These are phyloP conservation scores for Alternaria ventricosa DNA, from an alignment of 2,329 filamentous ascomycete species.

Conservation along the genomic window DNA sequence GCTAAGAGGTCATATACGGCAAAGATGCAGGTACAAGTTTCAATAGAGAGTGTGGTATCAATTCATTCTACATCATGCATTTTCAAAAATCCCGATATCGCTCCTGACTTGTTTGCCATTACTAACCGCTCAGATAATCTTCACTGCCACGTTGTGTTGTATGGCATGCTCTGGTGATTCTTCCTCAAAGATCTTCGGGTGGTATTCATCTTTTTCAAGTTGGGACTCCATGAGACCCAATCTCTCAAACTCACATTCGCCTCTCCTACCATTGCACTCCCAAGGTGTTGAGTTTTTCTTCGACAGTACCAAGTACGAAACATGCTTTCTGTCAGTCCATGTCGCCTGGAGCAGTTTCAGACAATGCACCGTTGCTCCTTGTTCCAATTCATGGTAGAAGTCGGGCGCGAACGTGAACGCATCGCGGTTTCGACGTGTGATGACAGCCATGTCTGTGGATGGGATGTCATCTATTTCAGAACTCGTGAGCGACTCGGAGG, in stretches of 20 bases:
- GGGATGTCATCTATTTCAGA: too few relatives aligned
- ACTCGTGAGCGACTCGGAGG: too few relatives aligned
- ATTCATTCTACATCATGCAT: background rate
- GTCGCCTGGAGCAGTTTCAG: background rate
- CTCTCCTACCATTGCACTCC: background rate
- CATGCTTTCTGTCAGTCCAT: background rate
- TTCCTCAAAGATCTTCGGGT: background rate
- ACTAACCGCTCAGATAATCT: background rate
- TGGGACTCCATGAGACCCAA: background rate
- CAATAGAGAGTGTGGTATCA: too few relatives aligned
- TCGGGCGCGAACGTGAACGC: background rate
- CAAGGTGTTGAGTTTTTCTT: background rate
- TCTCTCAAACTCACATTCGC: background rate
- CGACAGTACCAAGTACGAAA: background rate
- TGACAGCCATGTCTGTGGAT: background rate
- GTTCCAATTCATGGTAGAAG: background rate
- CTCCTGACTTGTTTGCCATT: too few relatives aligned
- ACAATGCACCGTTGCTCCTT: background rate
- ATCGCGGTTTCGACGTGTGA: background rate
- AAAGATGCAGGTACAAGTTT: too few relatives aligned
- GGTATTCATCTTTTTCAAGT: too few relatives aligned
- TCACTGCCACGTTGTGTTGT: background rate
- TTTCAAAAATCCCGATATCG: too few relatives aligned
- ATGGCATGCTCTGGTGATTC: background rate
- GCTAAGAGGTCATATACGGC: background rate